Base-by-base conservation (phyloP, 2,329 filamentous ascomycete genomes). In the Fusarium tupiense region DNA sequence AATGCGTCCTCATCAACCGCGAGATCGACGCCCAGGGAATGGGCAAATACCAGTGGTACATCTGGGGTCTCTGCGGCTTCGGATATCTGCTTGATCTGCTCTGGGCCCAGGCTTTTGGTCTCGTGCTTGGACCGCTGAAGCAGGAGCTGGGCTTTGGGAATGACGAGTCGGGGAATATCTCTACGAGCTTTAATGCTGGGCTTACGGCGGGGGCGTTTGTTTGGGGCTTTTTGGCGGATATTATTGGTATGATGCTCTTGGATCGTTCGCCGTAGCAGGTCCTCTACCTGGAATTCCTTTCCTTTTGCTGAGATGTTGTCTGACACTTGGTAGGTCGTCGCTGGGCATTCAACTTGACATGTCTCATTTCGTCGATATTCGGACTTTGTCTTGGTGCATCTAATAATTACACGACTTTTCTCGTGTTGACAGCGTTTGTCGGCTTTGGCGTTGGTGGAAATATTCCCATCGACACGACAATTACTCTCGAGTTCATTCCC, bases 341-440 rank as follows among this genome's bases (percentile, higher is more conserved):
- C 62, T 89, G 87, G 85, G 88, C 88, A 1, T 90, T 90, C 81
- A 90, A 90, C 75, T 73, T 89, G 43, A 90, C 88, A 0, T 88
- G 88, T 53, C 82, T 90, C n/a, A 83, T 89, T 61, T 82, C 87
- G 2, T 86, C 86, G 14, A 77, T 87, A 7, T 90, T 90, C 67
- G 88, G 88, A 14, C 79, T 89, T 1, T 85, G 84, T 29, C 82
- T 89, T 3, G 88, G 85, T 20, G 85, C 84, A 4, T 85, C 86
- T 14, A 83, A 86, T 62, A 84, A 80, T 17, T 89, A 89, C 80
- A 83, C 76, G 22, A 84, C 84, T 7, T 87, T 90, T 54, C 82
- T 89, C 26, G 84, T 87, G 20, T 77, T 90, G 14, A 88, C 87
- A 5, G 87, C 88, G 1, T 87, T 89, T 67, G 84, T 87, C 17